Base-by-base conservation (phyloP, 371 early-diverging fungal species). In the Mortierella sp. region DNA sequence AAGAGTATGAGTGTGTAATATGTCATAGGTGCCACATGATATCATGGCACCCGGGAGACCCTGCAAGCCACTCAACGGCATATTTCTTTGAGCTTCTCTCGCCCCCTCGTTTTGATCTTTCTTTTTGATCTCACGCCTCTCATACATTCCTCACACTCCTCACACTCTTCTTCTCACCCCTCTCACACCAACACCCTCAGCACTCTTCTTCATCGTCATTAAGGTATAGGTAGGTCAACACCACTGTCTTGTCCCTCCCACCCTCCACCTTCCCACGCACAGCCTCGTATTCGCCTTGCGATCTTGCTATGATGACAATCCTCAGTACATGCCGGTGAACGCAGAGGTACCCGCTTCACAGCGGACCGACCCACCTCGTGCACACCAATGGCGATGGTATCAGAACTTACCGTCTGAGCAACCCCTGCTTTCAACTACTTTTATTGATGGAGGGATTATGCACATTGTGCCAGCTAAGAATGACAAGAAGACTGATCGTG, bases 361-460 rank as follows among this genome's bases (percentile, higher is more conserved):
- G 62, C 66, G 69, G 76, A 69, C 58, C 65, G 70, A 76, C 76
- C 76, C 76, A 76, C 76, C 76, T 76, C 47, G 76, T 76, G 76
- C 76, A 69, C 76, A 61, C 62, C 76, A 69, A 76, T 69, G 74
- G 64, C 76, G n/a, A 61, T 76, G 76, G 70, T 61, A 69, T 68
- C 58, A 76, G 69, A 64, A 56, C 64, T 69, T 70, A 45, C 54
- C 64, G 76, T 76, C 76, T 76, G 76, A 76, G 72, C 61, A 50
- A 58, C 43, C 46, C 21, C 21, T 21, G 46, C 34, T 48, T 41
- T 12, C 42, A 34, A 2, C 14, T 28, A 31, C 12, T 24, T 42
- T 34, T 61, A 9, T 23, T 13, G 21, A 31, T 39, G 23, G 47
- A 28, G 24, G 30, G 0, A 7, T 43, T 6, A 16, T n/a, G n/a